Evolutionary conservation across 2,329 filamentous ascomycete genomes (phyloP).

Genomic region (Exophiala sideris): DNA sequence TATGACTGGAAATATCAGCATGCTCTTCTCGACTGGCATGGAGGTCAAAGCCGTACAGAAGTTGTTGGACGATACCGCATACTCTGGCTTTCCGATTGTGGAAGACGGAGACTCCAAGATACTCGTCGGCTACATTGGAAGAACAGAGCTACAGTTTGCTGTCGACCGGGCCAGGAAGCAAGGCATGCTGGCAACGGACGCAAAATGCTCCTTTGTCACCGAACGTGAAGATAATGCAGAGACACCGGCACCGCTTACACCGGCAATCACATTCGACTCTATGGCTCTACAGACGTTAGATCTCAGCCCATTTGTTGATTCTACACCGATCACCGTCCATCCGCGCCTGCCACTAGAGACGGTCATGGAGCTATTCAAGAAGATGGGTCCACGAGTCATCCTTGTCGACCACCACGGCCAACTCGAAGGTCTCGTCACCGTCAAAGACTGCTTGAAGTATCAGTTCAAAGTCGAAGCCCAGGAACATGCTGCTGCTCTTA

Average conservation of each 20-base stretch:
- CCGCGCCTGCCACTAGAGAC: conserved; percentile 90
- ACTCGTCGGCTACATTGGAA: conserved; percentile 86
- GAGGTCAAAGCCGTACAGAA: conserved; percentile 73
- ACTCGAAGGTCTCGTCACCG: conserved; percentile 81
- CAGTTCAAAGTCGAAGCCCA: conserved; percentile 93
- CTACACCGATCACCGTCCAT: conserved; percentile 85
- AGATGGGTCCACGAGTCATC: conserved; percentile 91
- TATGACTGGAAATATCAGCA: conserved; percentile 72
- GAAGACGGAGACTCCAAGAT: conserved; percentile 68
- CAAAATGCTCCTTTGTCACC: conserved; percentile 69
- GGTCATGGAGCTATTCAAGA: conserved; percentile 97
- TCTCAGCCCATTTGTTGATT: conserved; percentile 82
- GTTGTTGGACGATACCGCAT: conserved; percentile 72
- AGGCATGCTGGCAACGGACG: conserved; percentile 60
- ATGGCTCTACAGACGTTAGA: conserved; percentile 64
- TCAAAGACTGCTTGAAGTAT: conserved; percentile 96
- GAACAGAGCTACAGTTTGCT: conserved; percentile 87
- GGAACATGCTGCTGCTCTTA: conserved; percentile 57
- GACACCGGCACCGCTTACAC: conserved; percentile 19
- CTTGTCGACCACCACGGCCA: conserved; percentile 85
- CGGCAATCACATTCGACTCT: conserved; percentile 58
- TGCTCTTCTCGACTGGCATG: conserved; percentile 70
- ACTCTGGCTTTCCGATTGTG: conserved; percentile 90
- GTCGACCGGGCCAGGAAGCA: conserved; percentile 74
- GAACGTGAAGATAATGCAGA: conserved; percentile 42